Percentiles rank a stretch among this genome's conserved stretches.
These are phyloP conservation scores for Colletotrichum cuscutae DNA, from an alignment of 2,329 filamentous ascomycete genomes.

Conservation along the genomic window DNA sequence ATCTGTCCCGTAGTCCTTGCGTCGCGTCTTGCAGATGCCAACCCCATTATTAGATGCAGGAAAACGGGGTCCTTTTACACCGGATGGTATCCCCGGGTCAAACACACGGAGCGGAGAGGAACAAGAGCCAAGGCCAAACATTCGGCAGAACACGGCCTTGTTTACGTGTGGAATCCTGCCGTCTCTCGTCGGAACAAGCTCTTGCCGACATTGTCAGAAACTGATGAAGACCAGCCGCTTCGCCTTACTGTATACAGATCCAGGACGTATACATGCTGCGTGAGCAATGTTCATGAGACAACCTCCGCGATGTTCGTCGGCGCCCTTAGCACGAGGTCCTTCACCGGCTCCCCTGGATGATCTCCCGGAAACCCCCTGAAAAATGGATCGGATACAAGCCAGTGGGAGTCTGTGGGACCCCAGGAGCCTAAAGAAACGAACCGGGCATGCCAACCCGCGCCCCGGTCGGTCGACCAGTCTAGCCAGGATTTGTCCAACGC, in stretches of 20 bases:
- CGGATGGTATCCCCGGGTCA: not conserved
- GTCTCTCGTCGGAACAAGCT: slow-evolving; percentile 13
- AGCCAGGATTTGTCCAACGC: slow-evolving; percentile 18
- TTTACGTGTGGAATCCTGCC: not conserved
- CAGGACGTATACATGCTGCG: not conserved
- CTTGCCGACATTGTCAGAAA: not conserved
- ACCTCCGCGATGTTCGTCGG: slow-evolving; percentile 3
- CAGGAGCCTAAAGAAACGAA: slow-evolving; percentile 34
- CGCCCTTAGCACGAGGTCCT: slow-evolving; percentile 18
- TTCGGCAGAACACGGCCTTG: not conserved
- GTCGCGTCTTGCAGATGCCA: slow-evolving; percentile 21
- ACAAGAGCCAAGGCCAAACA: not conserved
- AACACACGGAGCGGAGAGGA: slow-evolving; percentile 10
- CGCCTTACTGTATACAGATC: too few relatives aligned
- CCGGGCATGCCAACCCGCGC: slow-evolving; percentile 27
- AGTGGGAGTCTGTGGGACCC: slow-evolving; percentile 32
- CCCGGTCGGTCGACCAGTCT: slow-evolving; percentile 25
- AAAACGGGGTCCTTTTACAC: slow-evolving; percentile 1
- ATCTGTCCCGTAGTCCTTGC: slow-evolving; percentile 1
- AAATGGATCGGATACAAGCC: slow-evolving; percentile 34
- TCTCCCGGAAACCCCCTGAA: slow-evolving; percentile 35
- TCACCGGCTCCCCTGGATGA: slow-evolving; percentile 34
- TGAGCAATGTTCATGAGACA: slow-evolving; percentile 5
- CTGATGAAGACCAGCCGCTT: not conserved
- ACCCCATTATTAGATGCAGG: slow-evolving; percentile 19